Base-by-base conservation (phyloP, 768 basidiomycete genomes). In the Tylopilus plumbeoviolaceoides region DNA sequence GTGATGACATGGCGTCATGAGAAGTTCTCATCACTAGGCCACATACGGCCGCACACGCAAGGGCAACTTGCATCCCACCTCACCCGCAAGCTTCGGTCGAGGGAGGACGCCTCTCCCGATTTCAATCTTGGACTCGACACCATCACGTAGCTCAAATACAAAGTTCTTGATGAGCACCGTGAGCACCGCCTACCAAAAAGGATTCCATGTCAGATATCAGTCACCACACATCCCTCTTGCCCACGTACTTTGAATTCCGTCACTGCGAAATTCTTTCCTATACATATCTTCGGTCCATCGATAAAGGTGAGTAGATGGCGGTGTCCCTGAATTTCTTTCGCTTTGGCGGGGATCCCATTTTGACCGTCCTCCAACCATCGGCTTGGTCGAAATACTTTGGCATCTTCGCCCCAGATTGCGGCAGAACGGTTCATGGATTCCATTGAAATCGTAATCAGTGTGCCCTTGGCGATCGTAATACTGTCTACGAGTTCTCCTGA, bases 381-480 rank as follows among this genome's bases (percentile, higher is more conserved):
- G 48, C 82, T 80, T 0, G 85, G 86, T 27, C 75, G 71, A 61
- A 83, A 89, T 21, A 75, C 73, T 23, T 75, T 73, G 1, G 83
- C 77, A 46, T 83, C 78, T 0, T 73, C 61, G 0, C 87, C 87
- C 87, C 87, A 88, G 21, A 85, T 62, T 0, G 64, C 68, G 42
- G 73, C 70, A 5, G 79, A 77, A 6, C 71, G 67, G 60, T 87
- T 85, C 49, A 82, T 72, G 17, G 66, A 69, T 15, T 66, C 54
- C 30, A 83, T 75, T 1, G 80, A 73, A 2, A 76, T 61, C 8
- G 69, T 43, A 14, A 86, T 54, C 1, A 63, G 52, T 0, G 78
- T 78, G 2, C 78, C 81, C 53, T 78, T 78, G 17, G 73, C 69
- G 30, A 86, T 64, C 10, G 68, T 43, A 33, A 85, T 57, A 20